Evolutionary conservation across 306 rosid species (phyloP).

Genomic region (Ormosia emarginata): DNA sequence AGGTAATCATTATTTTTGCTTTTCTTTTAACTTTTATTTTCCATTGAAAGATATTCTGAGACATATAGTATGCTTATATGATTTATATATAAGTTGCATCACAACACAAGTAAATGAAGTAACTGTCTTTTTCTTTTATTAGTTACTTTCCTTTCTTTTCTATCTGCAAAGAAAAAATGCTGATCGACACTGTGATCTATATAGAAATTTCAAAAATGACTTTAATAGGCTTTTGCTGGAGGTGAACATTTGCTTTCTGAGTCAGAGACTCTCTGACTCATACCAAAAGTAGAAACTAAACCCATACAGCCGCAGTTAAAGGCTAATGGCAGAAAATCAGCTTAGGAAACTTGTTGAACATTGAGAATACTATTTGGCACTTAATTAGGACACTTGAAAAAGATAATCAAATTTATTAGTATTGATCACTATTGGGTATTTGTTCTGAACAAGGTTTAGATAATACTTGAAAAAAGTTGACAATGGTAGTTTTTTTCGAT

Average conservation of each 20-base stretch:
- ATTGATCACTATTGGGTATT: too few relatives aligned
- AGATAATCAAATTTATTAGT: too few relatives aligned
- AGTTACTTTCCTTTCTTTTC: too few relatives aligned
- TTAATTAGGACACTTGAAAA: too few relatives aligned
- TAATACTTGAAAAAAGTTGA: too few relatives aligned
- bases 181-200: neutral
- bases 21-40: neutral
- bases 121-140: too few relatives aligned
- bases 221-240: neutral
- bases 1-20: constrained; percentile 32
- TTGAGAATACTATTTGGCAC: too few relatives aligned
- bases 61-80: neutral
- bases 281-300: neutral
- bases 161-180: neutral
- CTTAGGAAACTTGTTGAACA: too few relatives aligned
- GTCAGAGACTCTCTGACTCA: neutral
- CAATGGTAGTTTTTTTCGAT: too few relatives aligned
- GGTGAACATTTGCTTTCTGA: neutral
- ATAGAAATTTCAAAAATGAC: neutral
- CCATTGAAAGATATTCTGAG: neutral
- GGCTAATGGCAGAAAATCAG: neutral
- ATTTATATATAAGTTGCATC: neutral
- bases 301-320: too few relatives aligned
- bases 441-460: too few relatives aligned
- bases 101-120: neutral